A percentile compares a stretch with the other conserved stretches of the same genome.
Conservation (phyloP, 805 yeast genomes). For the Metschnikowia aberdeeniae region DNA sequence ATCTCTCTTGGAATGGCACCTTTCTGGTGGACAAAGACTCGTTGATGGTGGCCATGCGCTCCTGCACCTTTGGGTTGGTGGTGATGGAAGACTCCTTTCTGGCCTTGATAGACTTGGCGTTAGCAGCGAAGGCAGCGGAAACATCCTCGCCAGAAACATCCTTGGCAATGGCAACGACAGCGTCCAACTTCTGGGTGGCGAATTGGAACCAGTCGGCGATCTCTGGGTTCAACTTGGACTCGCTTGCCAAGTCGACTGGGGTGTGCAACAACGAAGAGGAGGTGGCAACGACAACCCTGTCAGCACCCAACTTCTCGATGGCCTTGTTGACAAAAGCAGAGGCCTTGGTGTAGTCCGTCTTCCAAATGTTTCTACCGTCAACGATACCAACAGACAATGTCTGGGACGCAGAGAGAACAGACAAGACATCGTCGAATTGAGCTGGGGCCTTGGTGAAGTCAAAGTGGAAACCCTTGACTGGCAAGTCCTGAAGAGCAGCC, state of each 20-base stretch:
- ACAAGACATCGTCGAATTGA: constrained; percentile 81
- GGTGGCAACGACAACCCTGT: constrained; percentile 85
- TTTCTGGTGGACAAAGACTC: constrained; percentile 78
- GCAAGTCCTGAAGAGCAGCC: constrained; percentile 79
- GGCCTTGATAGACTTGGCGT: constrained; percentile 79
- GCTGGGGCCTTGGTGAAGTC: constrained; percentile 96
- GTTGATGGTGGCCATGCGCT: constrained; percentile 75
- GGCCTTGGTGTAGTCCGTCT: constrained; percentile 89
- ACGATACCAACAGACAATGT: constrained; percentile 93
- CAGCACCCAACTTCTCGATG: constrained; percentile 77
- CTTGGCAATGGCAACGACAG: constrained; percentile 89
- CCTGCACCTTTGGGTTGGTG: constrained; percentile 85
- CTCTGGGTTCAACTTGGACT: constrained; percentile 84
- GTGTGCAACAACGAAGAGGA: constrained; percentile 97
- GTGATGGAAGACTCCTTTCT: constrained; percentile 86
- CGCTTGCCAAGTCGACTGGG: constrained; percentile 92
- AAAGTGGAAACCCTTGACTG: constrained; percentile 93
- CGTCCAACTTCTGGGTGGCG: constrained; percentile 92
- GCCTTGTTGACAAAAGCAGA: constrained; percentile 78
- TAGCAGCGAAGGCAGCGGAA: constrained; percentile 71
- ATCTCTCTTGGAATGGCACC: constrained; percentile 82
- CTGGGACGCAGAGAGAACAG: constrained; percentile 65
- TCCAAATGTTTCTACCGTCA: constrained; percentile 99
- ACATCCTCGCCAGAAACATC: constrained; percentile 82
- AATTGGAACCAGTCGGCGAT: constrained; percentile 98